A percentile compares a stretch with the other conserved stretches of the same genome.
phyloP scores from a whole-genome alignment of 2,329 filamentous ascomycete genomes.

The Tolypocladium ovalisporum region DNA sequence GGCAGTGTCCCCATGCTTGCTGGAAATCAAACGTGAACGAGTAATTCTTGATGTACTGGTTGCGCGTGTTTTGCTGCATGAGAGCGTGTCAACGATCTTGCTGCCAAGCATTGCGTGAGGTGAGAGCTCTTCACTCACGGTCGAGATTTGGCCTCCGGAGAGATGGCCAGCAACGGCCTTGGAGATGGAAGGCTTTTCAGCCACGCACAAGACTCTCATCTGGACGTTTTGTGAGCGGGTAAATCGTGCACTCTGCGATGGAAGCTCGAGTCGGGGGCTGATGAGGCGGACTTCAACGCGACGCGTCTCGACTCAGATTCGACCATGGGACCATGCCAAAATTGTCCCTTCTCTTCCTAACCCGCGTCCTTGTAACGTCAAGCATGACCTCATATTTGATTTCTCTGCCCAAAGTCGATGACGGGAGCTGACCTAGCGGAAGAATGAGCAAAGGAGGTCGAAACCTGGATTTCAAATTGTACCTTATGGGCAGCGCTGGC shows the following conservation, averaged over 20 bases:
- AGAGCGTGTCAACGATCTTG: constrained; percentile 10
- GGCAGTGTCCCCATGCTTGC: constrained; percentile 65
- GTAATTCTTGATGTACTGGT: constrained; percentile 87
- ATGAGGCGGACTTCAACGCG: not conserved
- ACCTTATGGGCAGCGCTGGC: not conserved
- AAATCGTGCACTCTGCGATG: not conserved
- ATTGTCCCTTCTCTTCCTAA: not conserved
- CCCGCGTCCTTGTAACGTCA: not conserved
- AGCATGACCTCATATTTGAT: not conserved
- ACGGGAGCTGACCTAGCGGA: not conserved
- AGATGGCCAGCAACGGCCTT: constrained; percentile 89
- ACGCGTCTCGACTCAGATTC: not conserved
- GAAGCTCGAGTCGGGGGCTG: not conserved
- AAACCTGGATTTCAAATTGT: not conserved
- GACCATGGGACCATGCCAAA: not conserved
- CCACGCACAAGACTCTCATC: constrained; percentile 46
- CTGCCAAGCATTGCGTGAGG: not conserved
- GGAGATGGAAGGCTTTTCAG: constrained; percentile 78
- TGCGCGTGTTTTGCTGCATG: constrained; percentile 53
- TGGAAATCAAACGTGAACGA: constrained; percentile 83
- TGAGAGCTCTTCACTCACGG: constrained; percentile 38
- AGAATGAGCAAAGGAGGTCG: not conserved
- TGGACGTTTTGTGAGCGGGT: not conserved
- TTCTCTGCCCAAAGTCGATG: not conserved
- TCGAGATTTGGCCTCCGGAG: constrained; percentile 61